Base-by-base conservation (phyloP, 345 rosid genomes). In the Salix purpurea region DNA sequence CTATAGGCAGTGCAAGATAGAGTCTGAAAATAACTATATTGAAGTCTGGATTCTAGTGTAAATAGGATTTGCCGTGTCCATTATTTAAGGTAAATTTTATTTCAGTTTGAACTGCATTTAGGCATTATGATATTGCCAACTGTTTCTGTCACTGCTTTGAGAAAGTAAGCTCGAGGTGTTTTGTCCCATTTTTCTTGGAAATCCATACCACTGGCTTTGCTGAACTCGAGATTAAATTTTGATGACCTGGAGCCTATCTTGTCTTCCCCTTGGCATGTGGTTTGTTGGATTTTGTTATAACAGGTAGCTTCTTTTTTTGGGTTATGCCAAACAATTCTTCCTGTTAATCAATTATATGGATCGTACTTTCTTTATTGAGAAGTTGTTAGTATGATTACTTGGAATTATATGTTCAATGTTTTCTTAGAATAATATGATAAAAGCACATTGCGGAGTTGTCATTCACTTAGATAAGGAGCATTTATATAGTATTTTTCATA, bases 1-100 rank as follows among this genome's bases (percentile, higher is more conserved):
- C 26, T 84, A 73, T 62, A 48, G 65, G 77, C 81, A 65, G 78
- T 65, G 71, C 84, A 84, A 72, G 84, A 88, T 56, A 75, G 80
- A 74, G 56, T 76, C 69, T 73, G 80, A 78, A 73, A 65, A 73
- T 40, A 64, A 65, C 60, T 58, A 58, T 10, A 1, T 30, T 6
- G 14, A 52, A 50, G 3, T 50, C 18, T 46, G 44, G 62, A 52
- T 46, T 76, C 39, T 54, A 60, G 28, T 61, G 60, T 42, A 42
- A 10, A 42, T 42, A 42, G 30, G 32, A 71, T 74, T 34, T 61
- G 37, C 39, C 40, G 24, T 7, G 18, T 71, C 32, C 48, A 42
- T 56, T 18, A 21, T 28, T 72, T 7, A 34, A 82, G 87, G 88
- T 85, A 78, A 70, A 44, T 60, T 78, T 62, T 30, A 14, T 58